Evolutionary conservation across 371 early-diverging fungal species (phyloP), one percentile per base, ranked within the genome.

Genomic region (Mucor saturninus): DNA sequence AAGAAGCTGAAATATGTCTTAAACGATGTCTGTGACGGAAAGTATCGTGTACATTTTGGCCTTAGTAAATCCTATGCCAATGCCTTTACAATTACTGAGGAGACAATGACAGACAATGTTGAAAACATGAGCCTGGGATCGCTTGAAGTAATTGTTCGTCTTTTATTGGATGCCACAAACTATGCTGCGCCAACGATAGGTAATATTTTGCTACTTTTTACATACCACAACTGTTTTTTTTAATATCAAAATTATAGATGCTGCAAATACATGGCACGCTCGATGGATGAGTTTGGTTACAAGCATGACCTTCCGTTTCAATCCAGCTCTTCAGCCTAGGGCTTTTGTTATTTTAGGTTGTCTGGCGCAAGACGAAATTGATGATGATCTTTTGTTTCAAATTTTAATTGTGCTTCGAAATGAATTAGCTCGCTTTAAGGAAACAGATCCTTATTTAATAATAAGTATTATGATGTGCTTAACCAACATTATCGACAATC

Each of bases 291-390:
- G 92, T 21, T 76, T 97, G 49, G 89, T 93, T 15, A 88, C 95
- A 0, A 90, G 91, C 39, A 91, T 91, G 52, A 93, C 96, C 0
- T 97, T 97, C 85, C 91, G 93, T 59, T 89, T 89, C 72, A 95
- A 95, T 65, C 94, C 92, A 6, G 92, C 93, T 0, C 79, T 95
- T 31, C 97, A 97, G 71, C 94, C 96, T 0, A 87, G 97, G n/a
- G 88, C 96, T 0, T 97, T 96, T 76, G 89, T 95, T 32, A 86
- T 91, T 10, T 80, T 97, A 37, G 97, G 96, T 15, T 90, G 90
- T 54, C 81, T 97, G 51, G 90, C 93, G 0, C 85, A 90, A 15
- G 89, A 91, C 52, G 95, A 92, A 62, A 89, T 91, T 8, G 93
- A 93, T 48, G 93, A 95, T 64, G 91, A 91, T 62, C 72, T 93